phyloP scores from a whole-genome alignment of 371 early-diverging fungal species.

The Mortierella sp. region DNA sequence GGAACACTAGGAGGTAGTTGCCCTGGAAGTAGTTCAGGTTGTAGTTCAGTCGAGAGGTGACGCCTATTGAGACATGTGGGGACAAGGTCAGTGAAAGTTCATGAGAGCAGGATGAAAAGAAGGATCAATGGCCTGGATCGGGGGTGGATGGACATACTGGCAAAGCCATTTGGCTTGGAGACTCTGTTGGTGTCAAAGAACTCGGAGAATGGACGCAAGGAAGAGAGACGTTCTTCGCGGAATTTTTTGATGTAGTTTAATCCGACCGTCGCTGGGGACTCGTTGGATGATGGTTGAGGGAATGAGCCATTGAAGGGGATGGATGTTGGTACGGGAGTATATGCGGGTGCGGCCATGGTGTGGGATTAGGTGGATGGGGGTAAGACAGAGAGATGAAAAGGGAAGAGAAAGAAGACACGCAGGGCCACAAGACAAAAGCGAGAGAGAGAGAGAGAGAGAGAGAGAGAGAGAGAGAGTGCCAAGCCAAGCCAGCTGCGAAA shows the following conservation, averaged over 20 bases:
- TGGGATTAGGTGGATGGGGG: background rate
- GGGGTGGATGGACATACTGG: slow-evolving; percentile 54
- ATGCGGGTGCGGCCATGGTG: slow-evolving; percentile 31
- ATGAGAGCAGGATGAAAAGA: background rate
- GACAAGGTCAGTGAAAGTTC: background rate
- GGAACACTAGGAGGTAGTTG: slow-evolving; percentile 70
- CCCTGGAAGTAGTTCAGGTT: slow-evolving; percentile 71
- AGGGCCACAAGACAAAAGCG: background rate
- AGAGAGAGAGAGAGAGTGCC: slow-evolving; percentile 3
- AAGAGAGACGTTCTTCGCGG: slow-evolving; percentile 44
- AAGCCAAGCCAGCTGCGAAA: background rate
- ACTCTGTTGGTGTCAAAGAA: slow-evolving; percentile 70
- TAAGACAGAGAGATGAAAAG: slow-evolving; percentile 1
- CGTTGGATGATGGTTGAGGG: slow-evolving; percentile 13
- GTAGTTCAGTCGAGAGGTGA: slow-evolving; percentile 58
- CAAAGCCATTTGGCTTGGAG: slow-evolving; percentile 64
- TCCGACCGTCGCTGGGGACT: slow-evolving; percentile 34
- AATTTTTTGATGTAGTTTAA: slow-evolving; percentile 42
- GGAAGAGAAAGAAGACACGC: background rate
- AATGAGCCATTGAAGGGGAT: slow-evolving; percentile 25
- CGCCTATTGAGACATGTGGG: slow-evolving; percentile 14
- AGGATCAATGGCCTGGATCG: background rate
- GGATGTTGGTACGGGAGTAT: slow-evolving; percentile 23
- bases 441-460: background rate
- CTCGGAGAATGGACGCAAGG: slow-evolving; percentile 65